Evolutionary conservation across 2,329 filamentous ascomycete species (phyloP), one percentile per base, ranked within the genome.

Genomic region (Bisporella sp.): DNA sequence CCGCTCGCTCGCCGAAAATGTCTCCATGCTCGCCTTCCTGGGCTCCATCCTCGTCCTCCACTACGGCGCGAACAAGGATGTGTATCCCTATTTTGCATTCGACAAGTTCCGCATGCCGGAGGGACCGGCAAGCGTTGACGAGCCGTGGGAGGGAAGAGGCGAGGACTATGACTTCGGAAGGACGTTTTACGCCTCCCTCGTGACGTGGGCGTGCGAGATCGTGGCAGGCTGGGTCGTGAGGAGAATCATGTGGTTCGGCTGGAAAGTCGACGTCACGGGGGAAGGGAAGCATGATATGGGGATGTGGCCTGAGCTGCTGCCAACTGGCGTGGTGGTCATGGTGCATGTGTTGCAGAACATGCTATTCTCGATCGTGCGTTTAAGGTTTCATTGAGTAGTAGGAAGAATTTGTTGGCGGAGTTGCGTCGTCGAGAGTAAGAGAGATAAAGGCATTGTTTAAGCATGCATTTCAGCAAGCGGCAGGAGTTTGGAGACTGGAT

Each of bases 281-380:
- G 82, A 86, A 68, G 82, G 80, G 30, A 81, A 78, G 66, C 69
- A 78, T 54, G 82, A 86, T 65, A 69, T 86, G 57, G 76, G 75
- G 5, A 77, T 80, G 49, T 85, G 82, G 79, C 82, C 82, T 2
- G 82, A 85, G 69, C 66, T 86, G 60, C 66, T 86, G 59, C 82
- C 82, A 13, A 84, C 82, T 3, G 79, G 78, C 49, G 78, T 83
- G 21, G 79, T 78, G 28, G 82, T 85, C 28, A 81, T 80, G 70
- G 69, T 85, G 63, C 82, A 86, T 59, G 82, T 85, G 46, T 62
- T 85, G 66, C 82, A 86, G 68, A 86, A 85, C 64, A 86, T 86
- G 82, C 66, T 86, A 50, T 85, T 86, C 68, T 82, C 79, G 43
- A 85, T 86, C 59, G 78, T 85, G 35, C 74, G 82, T 55, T 67